phyloP scores from a whole-genome alignment of 108 stramenopile species.

The Nitzschia sp. region DNA sequence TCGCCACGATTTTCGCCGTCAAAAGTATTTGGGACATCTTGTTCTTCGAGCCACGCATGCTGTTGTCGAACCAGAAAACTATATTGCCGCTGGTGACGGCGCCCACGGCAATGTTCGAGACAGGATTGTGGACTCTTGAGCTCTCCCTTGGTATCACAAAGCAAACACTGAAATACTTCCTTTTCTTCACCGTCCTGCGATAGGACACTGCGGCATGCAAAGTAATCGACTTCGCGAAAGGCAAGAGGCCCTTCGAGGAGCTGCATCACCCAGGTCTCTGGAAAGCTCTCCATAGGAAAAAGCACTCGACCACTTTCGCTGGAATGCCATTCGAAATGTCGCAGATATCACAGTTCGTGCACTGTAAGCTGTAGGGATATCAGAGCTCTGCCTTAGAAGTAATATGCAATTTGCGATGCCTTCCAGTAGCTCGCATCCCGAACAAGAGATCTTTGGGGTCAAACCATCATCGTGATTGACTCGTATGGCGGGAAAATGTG shows the following conservation, averaged over 20 bases:
- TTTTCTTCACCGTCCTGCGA: background rate
- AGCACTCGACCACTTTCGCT: too few species aligned
- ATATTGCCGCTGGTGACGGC: slow-evolving; percentile 1
- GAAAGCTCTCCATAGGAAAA: slow-evolving; percentile 13
- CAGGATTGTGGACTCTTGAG: background rate
- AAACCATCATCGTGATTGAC: too few species aligned
- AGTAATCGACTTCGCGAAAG: background rate
- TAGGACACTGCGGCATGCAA: background rate
- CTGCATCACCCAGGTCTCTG: slow-evolving; percentile 13
- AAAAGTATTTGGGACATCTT: background rate
- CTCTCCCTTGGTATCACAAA: slow-evolving; percentile 12
- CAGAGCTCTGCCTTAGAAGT: too few species aligned
- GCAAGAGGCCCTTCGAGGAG: slow-evolving; percentile 5
- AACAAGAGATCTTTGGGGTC: too few species aligned
- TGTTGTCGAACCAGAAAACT: background rate
- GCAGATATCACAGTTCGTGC: too few species aligned
- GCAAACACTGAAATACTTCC: slow-evolving; percentile 5
- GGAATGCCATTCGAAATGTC: too few species aligned
- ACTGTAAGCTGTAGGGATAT: too few species aligned
- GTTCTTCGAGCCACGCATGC: background rate
- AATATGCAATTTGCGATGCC: too few species aligned
- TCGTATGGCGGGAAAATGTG: too few species aligned
- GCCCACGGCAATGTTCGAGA: background rate
- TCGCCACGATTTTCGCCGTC: background rate
- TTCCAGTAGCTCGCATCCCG: too few species aligned